These are phyloP conservation scores for Barbatosphaeria neglecta DNA, from an alignment of 495 filamentous ascomycete species.

Conservation along the genomic window DNA sequence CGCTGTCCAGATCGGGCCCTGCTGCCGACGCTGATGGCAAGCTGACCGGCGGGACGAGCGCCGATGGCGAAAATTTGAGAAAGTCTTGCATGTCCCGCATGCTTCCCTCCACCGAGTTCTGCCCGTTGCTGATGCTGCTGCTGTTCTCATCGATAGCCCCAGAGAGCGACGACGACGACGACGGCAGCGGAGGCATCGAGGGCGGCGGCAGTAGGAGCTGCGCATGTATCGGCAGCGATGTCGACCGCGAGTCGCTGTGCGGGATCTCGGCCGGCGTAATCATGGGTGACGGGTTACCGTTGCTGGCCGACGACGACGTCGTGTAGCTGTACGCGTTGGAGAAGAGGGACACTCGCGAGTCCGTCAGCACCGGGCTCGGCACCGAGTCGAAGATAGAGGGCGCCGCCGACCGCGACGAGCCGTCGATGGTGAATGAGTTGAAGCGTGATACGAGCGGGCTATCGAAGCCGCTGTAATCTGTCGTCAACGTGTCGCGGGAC, in stretches of 20 bases:
- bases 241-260: slow-evolving; percentile 13
- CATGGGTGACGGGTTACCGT: slow-evolving; percentile 3
- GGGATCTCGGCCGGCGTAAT: slow-evolving; percentile 4
- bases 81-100: background rate
- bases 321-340: background rate
- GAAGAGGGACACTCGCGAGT: background rate
- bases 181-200: background rate
- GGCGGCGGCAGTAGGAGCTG: background rate
- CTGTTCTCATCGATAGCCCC: background rate
- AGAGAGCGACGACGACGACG: background rate
- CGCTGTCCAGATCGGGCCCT: slow-evolving; percentile 1
- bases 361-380: background rate
- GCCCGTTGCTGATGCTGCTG: background rate
- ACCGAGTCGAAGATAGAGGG: slow-evolving; percentile 1
- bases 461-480: background rate
- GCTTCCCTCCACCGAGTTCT: background rate
- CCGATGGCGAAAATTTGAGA: background rate
- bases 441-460: background rate
- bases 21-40: background rate
- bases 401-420: background rate
- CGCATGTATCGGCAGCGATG: slow-evolving; percentile 6
- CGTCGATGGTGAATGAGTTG: background rate
- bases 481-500: background rate
- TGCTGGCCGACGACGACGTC: background rate
- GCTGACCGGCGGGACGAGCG: background rate